A percentile compares a stretch with the other conserved stretches of the same genome.
Conservation (phyloP, 2,329 filamentous ascomycete genomes). For the Colletotrichum filicis region DNA sequence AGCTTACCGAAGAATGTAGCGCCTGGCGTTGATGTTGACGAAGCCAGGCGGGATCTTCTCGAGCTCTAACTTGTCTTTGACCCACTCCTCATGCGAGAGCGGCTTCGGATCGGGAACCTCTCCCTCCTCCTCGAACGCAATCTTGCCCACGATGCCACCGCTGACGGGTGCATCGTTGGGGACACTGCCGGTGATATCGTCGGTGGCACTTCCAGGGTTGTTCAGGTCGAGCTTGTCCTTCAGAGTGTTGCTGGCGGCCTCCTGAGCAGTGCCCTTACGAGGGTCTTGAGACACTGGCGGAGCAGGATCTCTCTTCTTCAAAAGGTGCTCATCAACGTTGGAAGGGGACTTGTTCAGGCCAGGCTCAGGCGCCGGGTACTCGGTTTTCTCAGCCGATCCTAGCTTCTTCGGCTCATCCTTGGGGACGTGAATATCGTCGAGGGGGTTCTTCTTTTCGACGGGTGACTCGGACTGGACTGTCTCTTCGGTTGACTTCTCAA, state of each 20-base stretch:
- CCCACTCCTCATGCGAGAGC: slow-evolving; percentile 64
- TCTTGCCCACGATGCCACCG: slow-evolving; percentile 39
- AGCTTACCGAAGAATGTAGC: slow-evolving; percentile 72
- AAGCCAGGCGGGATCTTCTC: slow-evolving; percentile 64
- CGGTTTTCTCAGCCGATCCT: slow-evolving; percentile 31
- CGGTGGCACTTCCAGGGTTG: slow-evolving; percentile 3
- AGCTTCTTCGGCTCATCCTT: slow-evolving; percentile 28
- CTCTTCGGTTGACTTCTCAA: background rate
- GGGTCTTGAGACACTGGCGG: slow-evolving; percentile 35
- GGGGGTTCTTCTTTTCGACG: slow-evolving; percentile 18
- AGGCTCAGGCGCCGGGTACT: slow-evolving; percentile 28
- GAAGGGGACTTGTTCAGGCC: slow-evolving; percentile 27
- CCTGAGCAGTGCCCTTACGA: slow-evolving; percentile 19
- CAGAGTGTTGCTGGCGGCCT: slow-evolving; percentile 37
- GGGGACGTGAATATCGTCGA: slow-evolving; percentile 23
- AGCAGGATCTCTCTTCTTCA: slow-evolving; percentile 24
- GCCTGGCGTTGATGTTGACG: slow-evolving; percentile 52
- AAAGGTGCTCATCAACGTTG: slow-evolving; percentile 30
- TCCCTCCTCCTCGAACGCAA: slow-evolving; percentile 40
- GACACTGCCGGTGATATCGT: slow-evolving; percentile 26
- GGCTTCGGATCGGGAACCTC: slow-evolving; percentile 53
- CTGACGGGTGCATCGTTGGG: slow-evolving; percentile 33
- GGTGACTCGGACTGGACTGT: background rate
- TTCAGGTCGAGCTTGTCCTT: slow-evolving; percentile 41
- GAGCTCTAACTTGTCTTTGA: slow-evolving; percentile 55